phyloP scores from a whole-genome alignment of 169 alveolate genomes.

The Plasmodium reichenowi region DNA sequence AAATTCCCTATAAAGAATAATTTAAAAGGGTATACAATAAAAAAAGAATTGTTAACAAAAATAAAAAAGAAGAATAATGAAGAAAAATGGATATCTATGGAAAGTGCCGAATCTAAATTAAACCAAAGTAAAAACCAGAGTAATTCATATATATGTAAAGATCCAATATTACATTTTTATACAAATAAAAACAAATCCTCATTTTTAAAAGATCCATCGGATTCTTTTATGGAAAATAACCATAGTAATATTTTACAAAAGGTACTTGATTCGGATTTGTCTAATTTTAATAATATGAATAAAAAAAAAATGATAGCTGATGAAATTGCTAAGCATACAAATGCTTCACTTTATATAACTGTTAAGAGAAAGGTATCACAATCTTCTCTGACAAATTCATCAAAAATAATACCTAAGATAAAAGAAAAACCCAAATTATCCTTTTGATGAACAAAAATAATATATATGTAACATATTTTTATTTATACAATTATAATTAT shows the following conservation, averaged over 20 bases:
- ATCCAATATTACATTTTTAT: neutral
- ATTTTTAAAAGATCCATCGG: conserved; percentile 14
- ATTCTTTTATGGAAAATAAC: conserved; percentile 6
- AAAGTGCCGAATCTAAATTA: neutral
- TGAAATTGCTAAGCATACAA: conserved; percentile 57
- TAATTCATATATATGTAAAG: neutral
- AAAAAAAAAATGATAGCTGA: conserved; percentile 49
- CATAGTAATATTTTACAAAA: conserved; percentile 45
- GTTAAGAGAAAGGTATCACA: conserved; percentile 40
- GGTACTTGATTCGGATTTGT: conserved; percentile 35
- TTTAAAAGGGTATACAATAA: conserved; percentile 37
- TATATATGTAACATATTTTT: neutral
- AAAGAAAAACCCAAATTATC: neutral
- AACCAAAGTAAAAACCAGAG: neutral
- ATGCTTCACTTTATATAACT: conserved; percentile 48
- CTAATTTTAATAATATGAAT: conserved; percentile 19
- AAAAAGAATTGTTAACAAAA: conserved; percentile 18
- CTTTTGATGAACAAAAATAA: neutral
- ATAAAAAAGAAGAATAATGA: neutral
- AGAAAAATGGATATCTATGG: neutral
- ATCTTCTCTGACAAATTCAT: conserved; percentile 19
- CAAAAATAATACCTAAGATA: neutral
- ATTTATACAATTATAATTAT: neutral
- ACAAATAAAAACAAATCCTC: neutral
- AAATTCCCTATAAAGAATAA: conserved; percentile 22